Base-by-base conservation (phyloP, 2,329 filamentous ascomycete genomes). In the Ophiocordyceps sinensis region DNA sequence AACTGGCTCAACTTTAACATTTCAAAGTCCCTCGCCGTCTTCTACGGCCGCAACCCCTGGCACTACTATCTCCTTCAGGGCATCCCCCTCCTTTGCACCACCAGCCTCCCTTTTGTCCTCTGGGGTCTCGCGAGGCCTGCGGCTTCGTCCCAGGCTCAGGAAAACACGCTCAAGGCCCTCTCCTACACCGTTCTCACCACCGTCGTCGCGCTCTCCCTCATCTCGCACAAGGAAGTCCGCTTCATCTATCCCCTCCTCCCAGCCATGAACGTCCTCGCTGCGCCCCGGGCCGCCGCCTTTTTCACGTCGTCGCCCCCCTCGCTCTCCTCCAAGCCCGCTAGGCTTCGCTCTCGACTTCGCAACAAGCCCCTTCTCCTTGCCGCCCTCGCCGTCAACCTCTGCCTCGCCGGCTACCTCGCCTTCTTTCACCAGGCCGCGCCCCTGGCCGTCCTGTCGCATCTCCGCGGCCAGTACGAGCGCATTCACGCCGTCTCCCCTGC, bases 41-140 rank as follows among this genome's bases (percentile, higher is more conserved):
- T 96, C 61, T 98, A 98, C 57, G 91, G 91, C 19, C 75, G 68
- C 38, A 96, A 94, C 61, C 78, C 85, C 46, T 82, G 82, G 72
- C 87, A 95, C 60, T 98, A 96, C 64, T 98, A 95, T 59, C 62
- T 94, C 28, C 82, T 84, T 0, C 88, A 98, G 62, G 91, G 87
- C 5, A 70, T 94, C 23, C 89, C 91, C 2, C 71, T 96, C 0
- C 74, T 95, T 5, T 79, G 91, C 28, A 94, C 82, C 9, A 88
- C 85, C 1, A 78, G 78, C 35, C 65, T 95, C 2, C 88, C 88
- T 0, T 94, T 94, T 56, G 73, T 77, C 9, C 53, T 82, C 2
- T 46, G 72, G 13, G 84, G 80, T 0, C 55, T 93, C 8, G 81
- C 71, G 61, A 72, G 53, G 47, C 69, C 56, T 32, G 62, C 48